phyloP scores from a whole-genome alignment of 1,139 yeast genomes.

The Keqinozyma sinolaborantium region DNA sequence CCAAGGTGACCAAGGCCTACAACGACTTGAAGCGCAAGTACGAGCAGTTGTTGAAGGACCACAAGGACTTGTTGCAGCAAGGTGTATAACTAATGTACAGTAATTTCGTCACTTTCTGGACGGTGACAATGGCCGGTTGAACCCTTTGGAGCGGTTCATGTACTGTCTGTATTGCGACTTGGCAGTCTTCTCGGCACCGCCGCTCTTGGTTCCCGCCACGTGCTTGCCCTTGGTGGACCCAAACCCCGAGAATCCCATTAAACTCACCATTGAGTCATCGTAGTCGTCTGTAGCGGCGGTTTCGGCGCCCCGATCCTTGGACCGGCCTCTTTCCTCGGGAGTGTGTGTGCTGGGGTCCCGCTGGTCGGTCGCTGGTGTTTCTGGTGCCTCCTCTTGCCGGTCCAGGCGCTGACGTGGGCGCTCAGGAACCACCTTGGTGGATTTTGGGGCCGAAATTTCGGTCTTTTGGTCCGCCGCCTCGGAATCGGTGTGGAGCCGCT shows the following conservation, averaged over 20 bases:
- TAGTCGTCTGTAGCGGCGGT: constrained; percentile 1
- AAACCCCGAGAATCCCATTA: constrained; percentile 70
- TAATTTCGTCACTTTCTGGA: constrained; percentile 1
- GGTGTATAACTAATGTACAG: constrained; percentile 1
- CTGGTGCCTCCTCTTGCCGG: neutral
- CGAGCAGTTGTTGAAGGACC: constrained; percentile 56
- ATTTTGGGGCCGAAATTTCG: neutral
- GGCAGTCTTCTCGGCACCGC: constrained; percentile 40
- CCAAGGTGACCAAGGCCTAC: constrained; percentile 54
- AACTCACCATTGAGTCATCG: constrained; percentile 26
- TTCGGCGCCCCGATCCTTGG: constrained; percentile 16
- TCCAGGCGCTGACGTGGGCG: constrained; percentile 1
- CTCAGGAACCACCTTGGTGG: neutral
- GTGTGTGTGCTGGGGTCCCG: too few species aligned
- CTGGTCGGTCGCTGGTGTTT: constrained; percentile 2
- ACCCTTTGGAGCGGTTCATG: constrained; percentile 62
- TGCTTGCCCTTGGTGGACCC: constrained; percentile 60
- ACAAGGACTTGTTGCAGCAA: constrained; percentile 32
- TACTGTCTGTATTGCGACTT: constrained; percentile 59
- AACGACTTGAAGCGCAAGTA: constrained; percentile 56
- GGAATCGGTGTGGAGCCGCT: neutral
- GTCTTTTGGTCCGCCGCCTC: neutral
- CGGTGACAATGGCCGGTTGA: constrained; percentile 46
- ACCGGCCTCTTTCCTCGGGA: constrained; percentile 22
- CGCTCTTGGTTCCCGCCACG: constrained; percentile 49